Conservation (phyloP, 495 filamentous ascomycete species). For the Xylaria sp. region DNA sequence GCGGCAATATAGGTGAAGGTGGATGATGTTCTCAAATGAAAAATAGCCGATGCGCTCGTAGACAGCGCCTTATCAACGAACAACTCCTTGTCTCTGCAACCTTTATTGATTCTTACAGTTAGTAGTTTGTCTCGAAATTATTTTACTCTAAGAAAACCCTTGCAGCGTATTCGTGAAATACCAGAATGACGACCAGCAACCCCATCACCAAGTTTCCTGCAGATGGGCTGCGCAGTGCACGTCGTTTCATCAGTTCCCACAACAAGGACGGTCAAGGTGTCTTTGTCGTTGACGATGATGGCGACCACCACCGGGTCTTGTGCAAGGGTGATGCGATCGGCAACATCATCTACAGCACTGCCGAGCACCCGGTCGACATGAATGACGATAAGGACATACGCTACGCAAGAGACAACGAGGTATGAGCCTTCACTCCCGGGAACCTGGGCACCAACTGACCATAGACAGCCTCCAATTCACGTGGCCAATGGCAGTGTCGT, state of each 20-base stretch:
- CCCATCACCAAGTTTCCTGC: conserved; percentile 11
- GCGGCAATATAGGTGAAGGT: too few relatives aligned
- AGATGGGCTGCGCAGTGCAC: conserved; percentile 24
- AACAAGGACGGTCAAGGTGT: conserved; percentile 45
- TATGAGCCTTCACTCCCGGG: neutral
- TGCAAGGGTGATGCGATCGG: conserved; percentile 38
- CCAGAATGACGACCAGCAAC: too few relatives aligned
- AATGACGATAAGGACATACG: conserved; percentile 48
- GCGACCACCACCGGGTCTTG: conserved; percentile 23
- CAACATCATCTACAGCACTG: conserved; percentile 57
- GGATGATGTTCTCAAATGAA: too few relatives aligned
- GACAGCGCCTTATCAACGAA: too few relatives aligned
- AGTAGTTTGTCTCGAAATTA: too few relatives aligned
- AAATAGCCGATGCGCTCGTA: too few relatives aligned
- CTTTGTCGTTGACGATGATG: conserved; percentile 36
- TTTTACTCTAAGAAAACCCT: too few relatives aligned
- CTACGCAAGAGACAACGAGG: conserved; percentile 32
- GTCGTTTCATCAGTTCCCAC: conserved; percentile 52
- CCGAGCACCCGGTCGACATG: conserved; percentile 53
- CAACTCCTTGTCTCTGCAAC: too few relatives aligned
- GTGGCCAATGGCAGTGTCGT: conserved; percentile 53
- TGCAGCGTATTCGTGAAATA: too few relatives aligned
- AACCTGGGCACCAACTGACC: neutral
- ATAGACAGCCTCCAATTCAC: conserved; percentile 43
- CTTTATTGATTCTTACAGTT: too few relatives aligned